Conservation (phyloP, 176 grass and related monocot genomes). For the Olyra latifolia region DNA sequence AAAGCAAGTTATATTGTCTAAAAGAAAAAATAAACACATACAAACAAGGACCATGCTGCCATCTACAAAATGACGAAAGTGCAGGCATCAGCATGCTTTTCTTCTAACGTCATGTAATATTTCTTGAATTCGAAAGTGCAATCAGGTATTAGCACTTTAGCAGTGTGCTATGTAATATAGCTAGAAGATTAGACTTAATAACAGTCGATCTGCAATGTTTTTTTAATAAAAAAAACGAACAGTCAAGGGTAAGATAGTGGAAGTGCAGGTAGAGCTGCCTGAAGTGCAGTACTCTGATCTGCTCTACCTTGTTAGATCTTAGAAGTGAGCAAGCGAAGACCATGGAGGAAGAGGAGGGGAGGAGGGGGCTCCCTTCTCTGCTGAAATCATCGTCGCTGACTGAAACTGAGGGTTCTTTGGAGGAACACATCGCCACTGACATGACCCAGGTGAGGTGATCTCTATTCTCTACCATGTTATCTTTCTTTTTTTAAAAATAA, state of each 20-base stretch:
- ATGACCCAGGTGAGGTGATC: slow-evolving; percentile 22
- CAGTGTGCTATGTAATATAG: no score
- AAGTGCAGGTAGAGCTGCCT: background rate
- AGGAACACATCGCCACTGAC: slow-evolving; percentile 34
- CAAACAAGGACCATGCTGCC: background rate
- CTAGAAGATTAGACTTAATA: background rate
- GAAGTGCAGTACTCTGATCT: background rate
- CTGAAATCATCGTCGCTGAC: background rate
- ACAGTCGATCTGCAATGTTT: background rate
- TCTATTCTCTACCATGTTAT: background rate
- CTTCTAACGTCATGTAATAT: background rate
- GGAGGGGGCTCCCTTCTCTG: slow-evolving; percentile 26
- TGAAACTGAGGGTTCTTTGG: background rate
- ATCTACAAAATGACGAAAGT: background rate
- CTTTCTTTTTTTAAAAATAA: background rate
- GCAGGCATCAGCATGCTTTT: background rate
- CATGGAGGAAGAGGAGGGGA: background rate
- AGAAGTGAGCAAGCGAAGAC: background rate
- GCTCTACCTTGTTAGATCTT: background rate
- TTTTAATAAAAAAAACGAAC: background rate
- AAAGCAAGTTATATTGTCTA: background rate
- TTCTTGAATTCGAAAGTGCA: background rate
- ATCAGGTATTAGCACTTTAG: no score
- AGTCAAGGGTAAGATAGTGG: background rate
- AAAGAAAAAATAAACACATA: background rate